Percentiles rank a stretch among this genome's conserved stretches.
Conservation (phyloP, 2,329 filamentous ascomycete genomes). For the Penicillium paneum region DNA sequence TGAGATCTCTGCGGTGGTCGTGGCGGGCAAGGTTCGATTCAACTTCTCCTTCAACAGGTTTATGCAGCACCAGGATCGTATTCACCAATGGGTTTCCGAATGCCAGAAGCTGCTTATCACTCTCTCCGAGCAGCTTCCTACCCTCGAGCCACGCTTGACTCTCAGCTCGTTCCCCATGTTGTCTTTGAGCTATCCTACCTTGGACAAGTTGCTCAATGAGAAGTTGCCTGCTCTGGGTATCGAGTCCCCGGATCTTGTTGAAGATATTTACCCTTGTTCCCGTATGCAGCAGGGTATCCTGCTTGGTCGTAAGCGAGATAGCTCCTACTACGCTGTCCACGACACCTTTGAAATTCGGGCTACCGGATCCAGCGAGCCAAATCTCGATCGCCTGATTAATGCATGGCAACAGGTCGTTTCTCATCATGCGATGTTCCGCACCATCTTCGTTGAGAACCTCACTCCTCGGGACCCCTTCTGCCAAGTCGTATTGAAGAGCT, state of each 20-base stretch:
- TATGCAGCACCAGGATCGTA: constrained; percentile 47
- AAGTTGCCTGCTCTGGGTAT: constrained; percentile 41
- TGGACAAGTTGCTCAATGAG: constrained; percentile 37
- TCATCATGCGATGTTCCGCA: constrained; percentile 37
- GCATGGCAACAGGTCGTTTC: constrained; percentile 35
- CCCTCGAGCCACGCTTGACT: constrained; percentile 31
- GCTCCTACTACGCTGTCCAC: constrained; percentile 38
- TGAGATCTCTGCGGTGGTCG: constrained; percentile 52
- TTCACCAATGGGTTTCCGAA: constrained; percentile 44
- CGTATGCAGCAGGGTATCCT: constrained; percentile 40
- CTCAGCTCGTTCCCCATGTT: constrained; percentile 48
- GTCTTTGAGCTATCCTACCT: constrained; percentile 41
- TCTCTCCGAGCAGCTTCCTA: constrained; percentile 27
- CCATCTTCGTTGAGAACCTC: constrained; percentile 37
- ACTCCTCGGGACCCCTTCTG: constrained; percentile 33
- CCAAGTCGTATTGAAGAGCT: constrained; percentile 36
- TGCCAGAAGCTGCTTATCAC: constrained; percentile 36
- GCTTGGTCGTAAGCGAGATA: constrained; percentile 33
- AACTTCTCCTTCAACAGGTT: constrained; percentile 51
- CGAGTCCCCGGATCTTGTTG: constrained; percentile 33
- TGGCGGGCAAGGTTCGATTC: constrained; percentile 47
- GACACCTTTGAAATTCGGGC: constrained; percentile 36
- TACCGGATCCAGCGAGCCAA: constrained; percentile 18
- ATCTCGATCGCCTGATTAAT: constrained; percentile 24
- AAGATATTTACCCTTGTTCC: constrained; percentile 44